These are phyloP conservation scores for Rhodotorula mucilaginosa DNA, from an alignment of 1,284 basidiomycete genomes.

Conservation along the genomic window DNA sequence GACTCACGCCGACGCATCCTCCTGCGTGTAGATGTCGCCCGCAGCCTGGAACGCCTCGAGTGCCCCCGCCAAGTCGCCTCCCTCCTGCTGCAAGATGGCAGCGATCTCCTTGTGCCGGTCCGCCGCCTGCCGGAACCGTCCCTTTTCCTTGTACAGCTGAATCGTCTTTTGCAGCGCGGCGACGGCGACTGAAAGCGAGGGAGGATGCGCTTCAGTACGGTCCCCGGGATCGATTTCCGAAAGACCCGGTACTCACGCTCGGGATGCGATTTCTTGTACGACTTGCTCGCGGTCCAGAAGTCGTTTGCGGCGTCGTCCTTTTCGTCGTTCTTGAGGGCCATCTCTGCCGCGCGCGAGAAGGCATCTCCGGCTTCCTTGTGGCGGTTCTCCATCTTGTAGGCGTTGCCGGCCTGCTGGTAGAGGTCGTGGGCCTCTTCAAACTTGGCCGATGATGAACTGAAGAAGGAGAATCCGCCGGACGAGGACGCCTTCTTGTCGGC, in stretches of 20 bases:
- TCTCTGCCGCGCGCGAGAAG: constrained; percentile 70
- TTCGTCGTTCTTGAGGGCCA: constrained; percentile 80
- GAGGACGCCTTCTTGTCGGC: constrained; percentile 39
- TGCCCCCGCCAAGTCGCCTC: constrained; percentile 70
- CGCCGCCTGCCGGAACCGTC: constrained; percentile 94
- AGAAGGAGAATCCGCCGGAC: constrained; percentile 35
- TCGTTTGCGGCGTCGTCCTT: constrained; percentile 89
- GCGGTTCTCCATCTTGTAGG: constrained; percentile 89
- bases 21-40: constrained; percentile 95
- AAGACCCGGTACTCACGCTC: constrained; percentile 61
- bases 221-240: neutral
- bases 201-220: neutral
- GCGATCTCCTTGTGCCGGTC: constrained; percentile 88
- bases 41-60: constrained; percentile 89
- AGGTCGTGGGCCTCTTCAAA: constrained; percentile 39
- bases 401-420: constrained; percentile 61
- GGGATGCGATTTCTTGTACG: constrained; percentile 82
- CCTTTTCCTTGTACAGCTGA: constrained; percentile 73
- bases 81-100: constrained; percentile 78
- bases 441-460: constrained; percentile 31
- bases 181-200: constrained; percentile 74
- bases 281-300: constrained; percentile 94
- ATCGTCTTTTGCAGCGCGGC: constrained; percentile 85
- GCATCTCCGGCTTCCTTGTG: constrained; percentile 61
- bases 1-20: constrained; percentile 89